Conservation (phyloP, 208 protist genomes). For the Herpetomonas samuelpessoai region DNA sequence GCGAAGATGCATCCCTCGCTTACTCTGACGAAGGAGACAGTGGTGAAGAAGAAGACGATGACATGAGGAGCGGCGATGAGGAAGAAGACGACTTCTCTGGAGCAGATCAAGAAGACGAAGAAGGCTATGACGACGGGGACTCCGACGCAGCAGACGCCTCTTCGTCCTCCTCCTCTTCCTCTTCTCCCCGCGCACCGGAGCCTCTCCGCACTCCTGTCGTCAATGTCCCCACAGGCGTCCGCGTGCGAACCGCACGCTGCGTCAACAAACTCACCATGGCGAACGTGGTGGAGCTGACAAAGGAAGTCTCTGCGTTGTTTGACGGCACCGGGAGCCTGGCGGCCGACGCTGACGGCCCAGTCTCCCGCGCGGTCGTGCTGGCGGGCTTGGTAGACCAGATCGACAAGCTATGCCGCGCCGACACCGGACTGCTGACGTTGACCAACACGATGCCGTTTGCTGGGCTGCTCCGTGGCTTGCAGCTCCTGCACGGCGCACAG, state of each 20-base stretch:
- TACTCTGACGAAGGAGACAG: not conserved
- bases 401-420: slow-evolving; percentile 50
- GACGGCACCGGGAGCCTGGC: not conserved
- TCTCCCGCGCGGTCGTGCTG: slow-evolving; percentile 54
- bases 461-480: slow-evolving; percentile 68
- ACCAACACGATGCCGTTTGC: slow-evolving; percentile 68
- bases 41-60: slow-evolving; percentile 3
- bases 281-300: slow-evolving; percentile 72
- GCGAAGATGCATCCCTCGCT: not conserved
- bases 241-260: slow-evolving; percentile 39
- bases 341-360: slow-evolving; percentile 13
- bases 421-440: slow-evolving; percentile 50
- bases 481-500: slow-evolving; percentile 65
- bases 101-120: too few relatives aligned
- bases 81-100: slow-evolving; percentile 12
- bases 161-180: too few relatives aligned
- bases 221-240: slow-evolving; percentile 25
- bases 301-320: slow-evolving; percentile 51
- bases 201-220: slow-evolving; percentile 7
- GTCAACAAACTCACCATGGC: slow-evolving; percentile 77
- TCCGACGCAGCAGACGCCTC: too few relatives aligned
- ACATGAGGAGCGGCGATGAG: slow-evolving; percentile 1
- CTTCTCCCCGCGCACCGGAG: slow-evolving; percentile 3
- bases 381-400: slow-evolving; percentile 47
- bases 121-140: too few relatives aligned